Evolutionary conservation across 768 basidiomycete genomes (phyloP), one percentile per base, ranked within the genome.

Genomic region (Mycena maculata): DNA sequence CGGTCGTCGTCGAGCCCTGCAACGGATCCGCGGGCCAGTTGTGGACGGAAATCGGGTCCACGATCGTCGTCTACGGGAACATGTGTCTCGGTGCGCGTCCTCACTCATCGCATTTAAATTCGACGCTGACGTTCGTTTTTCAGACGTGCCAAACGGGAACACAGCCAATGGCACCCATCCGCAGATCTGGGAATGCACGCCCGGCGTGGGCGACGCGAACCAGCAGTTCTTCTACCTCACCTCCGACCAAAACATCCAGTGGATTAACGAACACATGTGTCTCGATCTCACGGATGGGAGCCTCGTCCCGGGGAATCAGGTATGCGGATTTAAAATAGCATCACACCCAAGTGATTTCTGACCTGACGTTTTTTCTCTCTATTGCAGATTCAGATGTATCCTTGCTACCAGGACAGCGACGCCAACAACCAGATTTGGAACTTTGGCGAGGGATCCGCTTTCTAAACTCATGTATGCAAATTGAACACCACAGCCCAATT

Each of bases 151-250:
- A 7, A 59, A 71, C 49, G 74, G 74, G 11, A 62, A 48, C 28
- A 71, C 65, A 41, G 63, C 53, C 25, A 64, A 75, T 53, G 75
- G 75, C 41, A 63, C 63, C n/a, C 70, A 75, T 60, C 47, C 74
- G 39, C 75, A 76, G 54, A 68, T 75, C 48, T 75, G 74, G 74
- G 54, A 31, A 13, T 75, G 74, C 63, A 60, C 63, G 45, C 58
- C 65, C n/a, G 67, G 63, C 38, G 22, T 27, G 23, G 53, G 53
- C 39, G 50, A 69, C 62, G 63, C 59, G 27, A 65, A 69, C 49
- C 67, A 73, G 56, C 65, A 69, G 38, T 28, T 39, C 28, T 70
- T 62, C 55, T 65, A 33, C 58, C 6, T 66, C 50, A 55, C 65
- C 16, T 47, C 65, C 27, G 27, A 30, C 25, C 49, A 65, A 39